These are phyloP conservation scores for Acrasis kona DNA, from an alignment of 78 protist genomes.

Conservation along the genomic window DNA sequence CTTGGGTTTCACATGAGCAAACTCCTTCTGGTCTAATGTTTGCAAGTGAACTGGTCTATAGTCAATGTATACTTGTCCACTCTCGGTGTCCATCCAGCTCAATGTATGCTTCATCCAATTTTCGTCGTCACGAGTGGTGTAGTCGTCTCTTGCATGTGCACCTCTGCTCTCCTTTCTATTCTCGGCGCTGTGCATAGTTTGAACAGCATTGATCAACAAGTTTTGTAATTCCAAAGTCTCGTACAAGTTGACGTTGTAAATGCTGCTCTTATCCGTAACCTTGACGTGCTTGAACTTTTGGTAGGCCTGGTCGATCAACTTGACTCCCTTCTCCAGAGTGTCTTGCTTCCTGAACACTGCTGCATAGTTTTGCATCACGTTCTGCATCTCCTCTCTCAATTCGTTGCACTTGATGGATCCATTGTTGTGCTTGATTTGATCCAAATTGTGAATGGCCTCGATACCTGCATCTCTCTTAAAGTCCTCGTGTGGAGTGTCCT, in stretches of 20 bases:
- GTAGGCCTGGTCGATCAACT: constrained; percentile 46
- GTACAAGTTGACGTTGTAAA: constrained; percentile 90
- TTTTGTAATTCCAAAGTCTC: constrained; percentile 96
- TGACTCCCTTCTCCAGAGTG: constrained; percentile 63
- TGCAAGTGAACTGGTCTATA: constrained; percentile 53
- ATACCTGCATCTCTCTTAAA: constrained; percentile 75
- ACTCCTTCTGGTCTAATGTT: constrained; percentile 31
- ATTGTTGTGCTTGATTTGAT: constrained; percentile 66
- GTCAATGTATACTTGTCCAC: constrained; percentile 59
- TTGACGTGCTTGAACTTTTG: constrained; percentile 48
- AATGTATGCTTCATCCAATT: constrained; percentile 97
- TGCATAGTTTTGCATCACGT: constrained; percentile 74
- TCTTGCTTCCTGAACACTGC: constrained; percentile 89
- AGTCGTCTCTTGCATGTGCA: constrained; percentile 98
- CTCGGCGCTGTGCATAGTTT: constrained; percentile 85
- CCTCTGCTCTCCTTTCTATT: constrained; percentile 97
- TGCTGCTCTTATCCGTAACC: constrained; percentile 41
- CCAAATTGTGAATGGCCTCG: constrained; percentile 74
- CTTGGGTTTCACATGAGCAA: constrained; percentile 12
- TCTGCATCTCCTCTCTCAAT: constrained; percentile 77
- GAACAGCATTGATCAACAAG: constrained; percentile 74
- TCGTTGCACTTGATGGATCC: constrained; percentile 63
- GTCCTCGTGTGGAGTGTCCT: constrained; percentile 27
- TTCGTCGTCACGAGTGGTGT: constrained; percentile 67
- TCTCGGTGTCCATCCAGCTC: constrained; percentile 48